Conservation (phyloP, 108 stramenopile genomes). For the Cyclotella atomus region DNA sequence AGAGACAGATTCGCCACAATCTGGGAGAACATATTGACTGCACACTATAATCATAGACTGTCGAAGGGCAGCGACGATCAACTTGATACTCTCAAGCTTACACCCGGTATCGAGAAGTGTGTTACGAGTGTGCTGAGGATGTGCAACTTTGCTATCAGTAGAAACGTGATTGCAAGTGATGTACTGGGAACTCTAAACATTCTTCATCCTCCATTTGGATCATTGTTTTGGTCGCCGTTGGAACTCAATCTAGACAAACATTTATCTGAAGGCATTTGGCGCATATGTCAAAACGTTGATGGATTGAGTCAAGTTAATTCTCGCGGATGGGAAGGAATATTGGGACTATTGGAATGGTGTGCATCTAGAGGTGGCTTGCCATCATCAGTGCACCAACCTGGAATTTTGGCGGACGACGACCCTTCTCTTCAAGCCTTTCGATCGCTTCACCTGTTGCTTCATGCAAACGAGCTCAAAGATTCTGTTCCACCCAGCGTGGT, state of each 20-base stretch:
- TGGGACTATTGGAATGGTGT: slow-evolving; percentile 73
- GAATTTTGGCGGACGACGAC: slow-evolving; percentile 75
- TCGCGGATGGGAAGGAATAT: slow-evolving; percentile 75
- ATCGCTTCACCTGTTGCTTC: slow-evolving; percentile 76
- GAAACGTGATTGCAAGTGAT: slow-evolving; percentile 67
- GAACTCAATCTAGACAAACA: slow-evolving; percentile 72
- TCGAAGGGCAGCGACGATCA: slow-evolving; percentile 24
- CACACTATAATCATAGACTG: slow-evolving; percentile 67
- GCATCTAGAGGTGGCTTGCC: slow-evolving; percentile 58
- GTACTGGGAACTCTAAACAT: slow-evolving; percentile 61
- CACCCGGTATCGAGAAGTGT: slow-evolving; percentile 79
- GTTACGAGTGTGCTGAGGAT: slow-evolving; percentile 77
- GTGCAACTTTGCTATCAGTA: slow-evolving; percentile 55
- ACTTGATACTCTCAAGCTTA: slow-evolving; percentile 49
- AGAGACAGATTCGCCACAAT: slow-evolving; percentile 69
- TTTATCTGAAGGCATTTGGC: slow-evolving; percentile 78
- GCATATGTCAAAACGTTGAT: slow-evolving; percentile 74
- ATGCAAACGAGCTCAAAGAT: slow-evolving; percentile 67
- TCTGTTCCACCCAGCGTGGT: slow-evolving; percentile 57
- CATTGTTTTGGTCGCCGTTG: slow-evolving; percentile 36
- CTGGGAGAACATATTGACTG: slow-evolving; percentile 65
- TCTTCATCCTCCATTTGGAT: slow-evolving; percentile 49
- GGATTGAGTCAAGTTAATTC: slow-evolving; percentile 53
- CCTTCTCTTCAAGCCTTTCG: slow-evolving; percentile 81
- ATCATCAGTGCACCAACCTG: slow-evolving; percentile 32